Conservation (phyloP, 192 early-diverging fungal genomes). For the Coemansia sp. region DNA sequence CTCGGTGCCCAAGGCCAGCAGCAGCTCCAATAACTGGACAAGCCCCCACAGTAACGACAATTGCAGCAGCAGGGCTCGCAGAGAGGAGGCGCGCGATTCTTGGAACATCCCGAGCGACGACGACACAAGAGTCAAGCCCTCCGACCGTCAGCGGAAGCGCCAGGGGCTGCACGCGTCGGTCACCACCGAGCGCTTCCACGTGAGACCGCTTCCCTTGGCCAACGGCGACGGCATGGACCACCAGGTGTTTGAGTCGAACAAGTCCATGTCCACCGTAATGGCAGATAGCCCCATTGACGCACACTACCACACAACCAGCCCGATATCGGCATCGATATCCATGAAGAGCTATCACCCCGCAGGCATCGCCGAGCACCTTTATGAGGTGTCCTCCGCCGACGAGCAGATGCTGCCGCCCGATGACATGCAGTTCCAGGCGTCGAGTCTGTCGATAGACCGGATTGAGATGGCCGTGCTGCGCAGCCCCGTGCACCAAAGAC, state of each 20-base stretch:
- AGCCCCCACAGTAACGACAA: background rate
- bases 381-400: slow-evolving; percentile 31
- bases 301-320: slow-evolving; percentile 19
- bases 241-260: background rate
- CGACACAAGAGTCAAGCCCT: background rate
- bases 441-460: background rate
- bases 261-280: slow-evolving; percentile 3
- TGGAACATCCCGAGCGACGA: slow-evolving; percentile 38
- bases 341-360: slow-evolving; percentile 14
- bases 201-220: slow-evolving; percentile 17
- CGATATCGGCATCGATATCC: slow-evolving; percentile 20
- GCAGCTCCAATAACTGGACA: background rate
- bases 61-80: background rate
- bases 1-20: background rate
- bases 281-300: slow-evolving; percentile 31
- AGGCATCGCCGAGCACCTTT: slow-evolving; percentile 10
- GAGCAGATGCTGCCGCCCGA: slow-evolving; percentile 1
- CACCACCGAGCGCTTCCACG: slow-evolving; percentile 31
- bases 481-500: slow-evolving; percentile 4
- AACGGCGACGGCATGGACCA: background rate
- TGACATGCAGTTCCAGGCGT: background rate
- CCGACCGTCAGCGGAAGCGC: slow-evolving; percentile 30
- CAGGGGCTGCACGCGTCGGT: slow-evolving; percentile 25
- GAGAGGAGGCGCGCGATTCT: slow-evolving; percentile 20
- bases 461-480: background rate